Conservation (phyloP, 2,329 filamentous ascomycete species). For the Aspergillus pseudoglaucus region DNA sequence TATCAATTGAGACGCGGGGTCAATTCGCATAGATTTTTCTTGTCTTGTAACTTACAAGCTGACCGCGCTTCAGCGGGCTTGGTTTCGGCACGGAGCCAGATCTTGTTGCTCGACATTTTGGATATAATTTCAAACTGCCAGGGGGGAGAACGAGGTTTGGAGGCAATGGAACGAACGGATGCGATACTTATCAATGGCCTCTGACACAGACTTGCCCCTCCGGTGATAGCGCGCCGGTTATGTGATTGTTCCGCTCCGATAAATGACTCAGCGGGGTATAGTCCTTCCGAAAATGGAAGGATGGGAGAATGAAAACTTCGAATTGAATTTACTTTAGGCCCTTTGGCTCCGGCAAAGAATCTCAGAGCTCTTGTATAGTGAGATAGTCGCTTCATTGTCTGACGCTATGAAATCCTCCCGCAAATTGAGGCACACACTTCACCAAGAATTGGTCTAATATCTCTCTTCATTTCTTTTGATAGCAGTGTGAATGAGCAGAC, state of each 20-base stretch:
- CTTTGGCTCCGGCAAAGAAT: too few species aligned
- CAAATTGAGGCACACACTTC: too few species aligned
- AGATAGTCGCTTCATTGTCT: too few species aligned
- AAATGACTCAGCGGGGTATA: conserved; percentile 13
- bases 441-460: too few species aligned
- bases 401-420: too few species aligned
- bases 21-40: conserved; percentile 2
- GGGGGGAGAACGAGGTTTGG: conserved; percentile 3
- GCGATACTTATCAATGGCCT: conserved; percentile 5
- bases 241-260: conserved; percentile 28
- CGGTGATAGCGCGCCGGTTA: conserved; percentile 22
- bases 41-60: conserved; percentile 28
- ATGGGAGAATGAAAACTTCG: too few species aligned
- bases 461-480: too few species aligned
- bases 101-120: conserved; percentile 33
- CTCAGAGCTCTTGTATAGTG: too few species aligned
- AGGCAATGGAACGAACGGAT: conserved; percentile 3
- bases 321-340: too few species aligned
- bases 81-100: conserved; percentile 54
- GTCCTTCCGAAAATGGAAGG: not conserved
- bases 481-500: too few species aligned
- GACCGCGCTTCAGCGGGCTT: conserved; percentile 54
- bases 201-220: conserved; percentile 23
- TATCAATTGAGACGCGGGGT: not conserved
- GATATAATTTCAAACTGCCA: conserved; percentile 8